Base-by-base conservation (phyloP, 1,139 yeast species). In the Wickerhamomyces sp. region DNA sequence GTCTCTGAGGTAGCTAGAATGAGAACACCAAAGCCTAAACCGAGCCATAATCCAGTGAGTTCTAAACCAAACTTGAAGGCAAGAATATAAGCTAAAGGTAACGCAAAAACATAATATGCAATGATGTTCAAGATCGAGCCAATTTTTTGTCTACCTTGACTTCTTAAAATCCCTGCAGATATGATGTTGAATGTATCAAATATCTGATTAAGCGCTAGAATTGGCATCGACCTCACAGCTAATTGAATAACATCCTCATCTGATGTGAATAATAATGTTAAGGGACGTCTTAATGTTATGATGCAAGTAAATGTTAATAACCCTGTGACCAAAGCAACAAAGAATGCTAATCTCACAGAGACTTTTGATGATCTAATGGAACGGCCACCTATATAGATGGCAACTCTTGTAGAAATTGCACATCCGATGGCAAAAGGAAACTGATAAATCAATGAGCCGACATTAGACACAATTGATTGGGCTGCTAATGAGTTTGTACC, bases 61-160 rank as follows among this genome's bases (percentile, higher is more conserved):
- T 73, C 72, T 26, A 85, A 65, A 29, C 72, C 71, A 7, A 66
- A 65, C 32, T 64, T 59, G 56, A 82, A 81, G 1, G 83, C 81
- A 47, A 76, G 71, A 32, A 72, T 48, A 45, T 74, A 78, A 4
- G 85, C 81, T 42, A 70, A 63, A 0, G 88, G 87, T 45, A 82
- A 63, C 2, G 86, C 86, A 42, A 82, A 58, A 13, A 71, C 60
- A 56, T 82, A 82, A 59, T 81, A 82, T 39, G 80, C 69, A 38
- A 79, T 61, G 26, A 82, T 61, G 58, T 80, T 81, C 48, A 81
- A 61, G 50, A 74, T 68, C 0, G 86, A 86, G 1, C 86, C 88
- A 48, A 81, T 75, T 47, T 71, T 71, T 57, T 82, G 88, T 55
- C 86, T 65, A 7, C 87, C 88, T 62, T 81, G 88, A 13, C 82